Percentiles rank a stretch among this genome's conserved stretches.
These are phyloP conservation scores for Mortierella sp. DNA, from an alignment of 371 early-diverging fungal species.

Conservation along the genomic window DNA sequence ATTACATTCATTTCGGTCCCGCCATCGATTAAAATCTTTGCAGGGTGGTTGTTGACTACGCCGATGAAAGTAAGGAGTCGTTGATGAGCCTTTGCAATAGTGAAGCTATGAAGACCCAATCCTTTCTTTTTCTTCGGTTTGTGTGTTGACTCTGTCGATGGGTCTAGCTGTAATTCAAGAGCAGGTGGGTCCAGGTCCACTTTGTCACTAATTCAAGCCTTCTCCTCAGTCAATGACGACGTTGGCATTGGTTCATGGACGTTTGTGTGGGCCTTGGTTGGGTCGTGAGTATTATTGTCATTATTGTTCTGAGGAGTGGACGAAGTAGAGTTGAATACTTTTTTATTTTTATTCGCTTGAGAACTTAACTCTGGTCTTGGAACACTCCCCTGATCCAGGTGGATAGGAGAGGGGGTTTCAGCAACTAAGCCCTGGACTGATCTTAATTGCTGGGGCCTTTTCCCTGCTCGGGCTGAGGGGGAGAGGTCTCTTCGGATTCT, in stretches of 20 bases:
- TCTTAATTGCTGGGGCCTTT: too few species aligned
- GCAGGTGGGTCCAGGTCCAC: too few species aligned
- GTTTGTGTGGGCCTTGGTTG: too few species aligned
- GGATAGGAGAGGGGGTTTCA: too few species aligned
- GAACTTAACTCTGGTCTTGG: too few species aligned
- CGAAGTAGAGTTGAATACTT: too few species aligned
- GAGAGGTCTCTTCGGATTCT: too few species aligned
- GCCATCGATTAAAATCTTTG: slow-evolving; percentile 23
- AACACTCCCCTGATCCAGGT: too few species aligned
- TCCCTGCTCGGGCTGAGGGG: too few species aligned
- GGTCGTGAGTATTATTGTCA: slow-evolving; percentile 13
- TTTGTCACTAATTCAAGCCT: slow-evolving; percentile 17
- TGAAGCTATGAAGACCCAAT: background rate
- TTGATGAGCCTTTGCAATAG: background rate
- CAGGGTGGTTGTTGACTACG: slow-evolving; percentile 12
- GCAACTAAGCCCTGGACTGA: too few species aligned
- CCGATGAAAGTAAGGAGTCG: slow-evolving; percentile 18
- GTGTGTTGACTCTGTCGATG: background rate
- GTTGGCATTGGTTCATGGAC: slow-evolving; percentile 1
- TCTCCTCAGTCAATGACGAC: background rate
- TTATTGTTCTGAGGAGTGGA: background rate
- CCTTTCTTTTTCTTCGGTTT: slow-evolving; percentile 4
- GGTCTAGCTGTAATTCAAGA: too few species aligned
- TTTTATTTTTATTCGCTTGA: too few species aligned
- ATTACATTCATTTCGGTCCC: slow-evolving; percentile 23